These are phyloP conservation scores for Aspergillus sp. DNA, from an alignment of 2,329 filamentous ascomycete genomes.

Conservation along the genomic window DNA sequence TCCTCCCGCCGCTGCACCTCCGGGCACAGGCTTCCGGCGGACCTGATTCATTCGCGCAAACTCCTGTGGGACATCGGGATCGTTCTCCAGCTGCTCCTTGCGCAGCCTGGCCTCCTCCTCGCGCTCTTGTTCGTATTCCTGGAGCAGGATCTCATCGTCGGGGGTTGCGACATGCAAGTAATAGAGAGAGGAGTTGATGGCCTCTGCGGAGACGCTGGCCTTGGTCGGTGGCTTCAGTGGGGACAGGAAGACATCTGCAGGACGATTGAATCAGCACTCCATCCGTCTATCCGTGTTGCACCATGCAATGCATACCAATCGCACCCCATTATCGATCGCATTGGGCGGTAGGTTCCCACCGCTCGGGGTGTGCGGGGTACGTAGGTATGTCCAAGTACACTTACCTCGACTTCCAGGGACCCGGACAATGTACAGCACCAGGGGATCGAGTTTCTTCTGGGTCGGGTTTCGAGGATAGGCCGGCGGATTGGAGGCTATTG, in stretches of 20 bases:
- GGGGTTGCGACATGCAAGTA: slow-evolving; percentile 78
- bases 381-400: slow-evolving; percentile 6
- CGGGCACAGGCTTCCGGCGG: slow-evolving; percentile 38
- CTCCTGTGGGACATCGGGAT: slow-evolving; percentile 22
- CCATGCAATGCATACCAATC: neutral
- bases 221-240: slow-evolving; percentile 85
- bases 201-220: slow-evolving; percentile 76
- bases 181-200: slow-evolving; percentile 85
- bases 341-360: neutral
- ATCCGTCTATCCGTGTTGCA: neutral
- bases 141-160: slow-evolving; percentile 50
- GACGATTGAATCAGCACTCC: slow-evolving; percentile 12
- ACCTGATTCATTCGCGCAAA: slow-evolving; percentile 38
- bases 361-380: slow-evolving; percentile 6
- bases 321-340: neutral
- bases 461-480: slow-evolving; percentile 77
- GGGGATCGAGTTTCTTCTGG: slow-evolving; percentile 64
- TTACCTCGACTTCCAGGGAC: slow-evolving; percentile 87
- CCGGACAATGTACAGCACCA: slow-evolving; percentile 87
- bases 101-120: slow-evolving; percentile 26
- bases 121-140: slow-evolving; percentile 39
- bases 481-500: slow-evolving; percentile 81
- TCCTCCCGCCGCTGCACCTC: slow-evolving; percentile 12
- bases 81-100: slow-evolving; percentile 19
- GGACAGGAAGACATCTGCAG: slow-evolving; percentile 82